Conservation (phyloP, 257 asterid species). For the Primulina tabacum region DNA sequence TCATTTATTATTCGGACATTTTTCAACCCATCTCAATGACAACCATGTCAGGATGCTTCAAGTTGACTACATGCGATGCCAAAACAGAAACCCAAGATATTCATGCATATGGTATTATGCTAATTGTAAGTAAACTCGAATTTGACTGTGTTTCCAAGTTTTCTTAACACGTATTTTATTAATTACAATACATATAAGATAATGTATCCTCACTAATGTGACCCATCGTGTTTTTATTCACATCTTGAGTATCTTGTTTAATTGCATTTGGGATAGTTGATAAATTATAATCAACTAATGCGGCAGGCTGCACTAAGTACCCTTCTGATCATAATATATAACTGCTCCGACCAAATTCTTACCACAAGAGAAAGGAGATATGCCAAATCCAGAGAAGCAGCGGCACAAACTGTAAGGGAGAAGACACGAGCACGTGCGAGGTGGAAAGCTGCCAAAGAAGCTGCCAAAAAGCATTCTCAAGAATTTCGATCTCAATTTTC, state of each 20-base stretch:
- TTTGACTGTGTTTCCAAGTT: background rate
- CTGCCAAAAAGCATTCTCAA: constrained; percentile 71
- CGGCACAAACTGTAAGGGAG: constrained; percentile 74
- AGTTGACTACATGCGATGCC: background rate
- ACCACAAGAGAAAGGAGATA: constrained; percentile 79
- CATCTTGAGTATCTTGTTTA: background rate
- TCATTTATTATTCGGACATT: background rate
- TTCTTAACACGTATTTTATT: background rate
- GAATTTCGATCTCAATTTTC: constrained; percentile 70
- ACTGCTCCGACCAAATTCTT: constrained; percentile 84
- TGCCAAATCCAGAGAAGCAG: constrained; percentile 90
- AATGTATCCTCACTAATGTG: background rate
- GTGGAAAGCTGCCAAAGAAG: constrained; percentile 89
- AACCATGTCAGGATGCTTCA: background rate
- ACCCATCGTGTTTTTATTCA: background rate
- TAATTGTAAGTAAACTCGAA: background rate
- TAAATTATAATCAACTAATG: background rate
- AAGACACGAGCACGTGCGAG: constrained; percentile 73
- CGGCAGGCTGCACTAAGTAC: constrained; percentile 81
- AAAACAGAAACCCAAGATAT: background rate
- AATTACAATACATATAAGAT: no score
- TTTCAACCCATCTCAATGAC: background rate
- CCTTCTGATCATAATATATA: constrained; percentile 72
- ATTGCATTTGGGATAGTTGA: background rate
- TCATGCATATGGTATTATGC: background rate